Evolutionary conservation across 2,329 filamentous ascomycete species (phyloP), one percentile per base, ranked within the genome.

Genomic region (Xylariales sp.): DNA sequence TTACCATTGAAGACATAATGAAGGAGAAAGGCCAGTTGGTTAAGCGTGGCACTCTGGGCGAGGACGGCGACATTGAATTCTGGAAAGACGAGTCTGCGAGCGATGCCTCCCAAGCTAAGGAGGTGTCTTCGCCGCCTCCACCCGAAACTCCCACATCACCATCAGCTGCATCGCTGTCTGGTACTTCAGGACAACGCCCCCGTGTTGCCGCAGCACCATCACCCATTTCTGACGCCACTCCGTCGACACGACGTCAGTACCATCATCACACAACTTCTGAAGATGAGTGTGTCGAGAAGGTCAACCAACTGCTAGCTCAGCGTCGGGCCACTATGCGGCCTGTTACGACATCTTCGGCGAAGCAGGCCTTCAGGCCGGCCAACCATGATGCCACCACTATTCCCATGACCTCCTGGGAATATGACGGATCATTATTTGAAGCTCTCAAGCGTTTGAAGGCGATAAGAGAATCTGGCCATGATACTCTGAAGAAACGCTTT

Each of bases 61-160:
- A 81, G 48, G 82, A 90, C 48, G 88, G 88, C n/a, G 86, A 95
- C 57, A 67, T 96, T 33, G 91, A 97, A 60, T 93, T 96, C 50
- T 95, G 89, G 84, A 83, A 86, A 20, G 87, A 95, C 47, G 11
- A 31, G 8, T 27, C 14, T 13, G 18, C 13, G 28, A 10, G 10
- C 5, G 35, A 38, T 10, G 35, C 35, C 18, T 20, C 34, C 10
- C 17, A 15, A 16, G 20, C 23, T n/a, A n/a, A n/a, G 23, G 23
- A 25, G 8, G 8, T 25, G 23, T 25, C 23, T 8, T 25, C 19
- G 17, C 37, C 3, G 10, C n/a, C n/a, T n/a, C n/a, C n/a, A n/a
- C n/a, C n/a, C n/a, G n/a, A n/a, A n/a, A n/a, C n/a, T n/a, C 29
- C 17, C 14, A 20, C 21, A 24, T 24, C 4, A 11, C 38, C 34